Conservation (phyloP, 192 early-diverging fungal species). For the Coemansia erecta region DNA sequence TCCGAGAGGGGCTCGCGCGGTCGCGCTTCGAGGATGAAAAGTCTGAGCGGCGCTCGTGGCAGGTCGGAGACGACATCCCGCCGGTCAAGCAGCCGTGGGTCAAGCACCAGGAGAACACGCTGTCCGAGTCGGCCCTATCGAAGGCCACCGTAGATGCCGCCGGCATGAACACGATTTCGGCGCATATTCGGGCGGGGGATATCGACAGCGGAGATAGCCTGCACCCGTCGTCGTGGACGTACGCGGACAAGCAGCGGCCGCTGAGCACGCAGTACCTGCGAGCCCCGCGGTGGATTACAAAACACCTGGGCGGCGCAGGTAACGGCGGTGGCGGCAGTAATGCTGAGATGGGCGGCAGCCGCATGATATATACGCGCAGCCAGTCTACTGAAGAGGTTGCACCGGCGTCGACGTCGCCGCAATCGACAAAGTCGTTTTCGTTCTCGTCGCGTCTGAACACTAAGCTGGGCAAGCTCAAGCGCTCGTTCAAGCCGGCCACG, state of each 20-base stretch:
- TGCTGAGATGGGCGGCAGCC: background rate
- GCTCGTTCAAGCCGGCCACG: constrained; percentile 18
- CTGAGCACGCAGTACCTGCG: constrained; percentile 34
- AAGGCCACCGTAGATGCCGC: constrained; percentile 1
- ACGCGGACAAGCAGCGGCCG: constrained; percentile 29
- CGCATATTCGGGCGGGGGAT: background rate
- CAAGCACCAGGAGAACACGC: constrained; percentile 23
- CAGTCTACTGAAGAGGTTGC: constrained; percentile 12
- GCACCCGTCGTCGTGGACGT: constrained; percentile 34
- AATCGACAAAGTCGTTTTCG: constrained; percentile 12
- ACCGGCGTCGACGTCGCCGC: constrained; percentile 8
- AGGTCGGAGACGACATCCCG: constrained; percentile 18
- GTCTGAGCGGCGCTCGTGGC: constrained; percentile 42
- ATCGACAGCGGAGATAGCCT: background rate
- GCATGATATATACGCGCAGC: background rate
- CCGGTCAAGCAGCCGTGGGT: constrained; percentile 30
- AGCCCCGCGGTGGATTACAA: constrained; percentile 30
- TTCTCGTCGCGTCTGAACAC: constrained; percentile 38
- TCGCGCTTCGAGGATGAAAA: constrained; percentile 22
- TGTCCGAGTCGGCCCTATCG: constrained; percentile 39
- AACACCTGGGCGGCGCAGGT: background rate
- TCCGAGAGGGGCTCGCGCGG: constrained; percentile 36
- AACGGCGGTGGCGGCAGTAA: background rate
- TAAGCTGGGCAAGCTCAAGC: constrained; percentile 41
- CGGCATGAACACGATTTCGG: background rate